phyloP scores from a whole-genome alignment of 352 stramenopile species.

The Phytophthora sojae region DNA sequence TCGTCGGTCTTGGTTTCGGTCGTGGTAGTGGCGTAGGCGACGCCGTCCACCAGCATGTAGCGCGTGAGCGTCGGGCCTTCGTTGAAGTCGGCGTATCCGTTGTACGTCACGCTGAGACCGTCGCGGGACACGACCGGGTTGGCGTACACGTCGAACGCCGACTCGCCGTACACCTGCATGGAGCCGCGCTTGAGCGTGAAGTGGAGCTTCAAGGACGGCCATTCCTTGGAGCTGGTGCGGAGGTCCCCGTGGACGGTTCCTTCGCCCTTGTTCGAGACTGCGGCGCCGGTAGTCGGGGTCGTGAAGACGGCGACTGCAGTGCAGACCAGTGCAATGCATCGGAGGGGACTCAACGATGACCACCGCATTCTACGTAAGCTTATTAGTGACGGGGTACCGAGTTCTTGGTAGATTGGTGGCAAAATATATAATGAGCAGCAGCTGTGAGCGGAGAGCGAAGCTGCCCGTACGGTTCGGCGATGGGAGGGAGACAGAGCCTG shows the following conservation, averaged over 20 bases:
- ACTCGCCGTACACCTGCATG: constrained; percentile 45
- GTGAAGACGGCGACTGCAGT: constrained; percentile 3
- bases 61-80: constrained; percentile 32
- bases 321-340: constrained; percentile 7
- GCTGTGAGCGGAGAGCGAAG: background rate
- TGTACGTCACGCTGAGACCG: constrained; percentile 38
- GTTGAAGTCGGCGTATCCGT: constrained; percentile 41
- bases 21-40: constrained; percentile 41
- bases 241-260: constrained; percentile 30
- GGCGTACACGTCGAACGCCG: constrained; percentile 45
- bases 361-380: background rate
- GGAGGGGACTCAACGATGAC: constrained; percentile 4
- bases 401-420: background rate
- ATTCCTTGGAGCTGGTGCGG: constrained; percentile 32
- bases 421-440: constrained; percentile 29
- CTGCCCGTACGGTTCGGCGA: constrained; percentile 16
- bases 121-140: constrained; percentile 42
- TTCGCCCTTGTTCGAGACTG: constrained; percentile 11
- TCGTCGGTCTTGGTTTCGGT: constrained; percentile 4
- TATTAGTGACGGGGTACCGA: background rate
- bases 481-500: background rate
- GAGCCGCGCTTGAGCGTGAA: constrained; percentile 48
- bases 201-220: constrained; percentile 49
- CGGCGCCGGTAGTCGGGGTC: constrained; percentile 3
- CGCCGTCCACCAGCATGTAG: constrained; percentile 44